These are phyloP conservation scores for Mycogone perniciosa DNA, from an alignment of 2,329 filamentous ascomycete species.

Conservation along the genomic window DNA sequence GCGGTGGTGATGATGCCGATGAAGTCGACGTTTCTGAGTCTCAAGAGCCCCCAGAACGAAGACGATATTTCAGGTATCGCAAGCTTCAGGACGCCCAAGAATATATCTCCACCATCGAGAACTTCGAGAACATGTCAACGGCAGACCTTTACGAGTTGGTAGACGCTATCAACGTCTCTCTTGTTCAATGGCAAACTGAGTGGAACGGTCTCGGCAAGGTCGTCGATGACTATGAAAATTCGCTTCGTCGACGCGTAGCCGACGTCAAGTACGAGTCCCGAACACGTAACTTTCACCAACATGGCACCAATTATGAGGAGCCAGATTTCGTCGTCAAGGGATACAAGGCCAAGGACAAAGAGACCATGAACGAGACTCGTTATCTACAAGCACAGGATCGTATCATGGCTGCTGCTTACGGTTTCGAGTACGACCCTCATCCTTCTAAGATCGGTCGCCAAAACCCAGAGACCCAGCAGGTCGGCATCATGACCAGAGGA, in stretches of 20 bases:
- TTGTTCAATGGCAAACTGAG: slow-evolving; percentile 50
- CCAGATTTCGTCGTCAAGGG: slow-evolving; percentile 51
- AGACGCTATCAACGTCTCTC: slow-evolving; percentile 37
- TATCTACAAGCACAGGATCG: slow-evolving; percentile 49
- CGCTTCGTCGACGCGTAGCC: slow-evolving; percentile 43
- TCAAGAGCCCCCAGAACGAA: slow-evolving; percentile 25
- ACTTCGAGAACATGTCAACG: slow-evolving; percentile 43
- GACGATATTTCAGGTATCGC: slow-evolving; percentile 37
- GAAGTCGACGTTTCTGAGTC: slow-evolving; percentile 31
- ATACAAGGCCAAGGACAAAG: slow-evolving; percentile 40
- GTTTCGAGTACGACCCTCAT: slow-evolving; percentile 55
- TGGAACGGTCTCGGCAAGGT: slow-evolving; percentile 44
- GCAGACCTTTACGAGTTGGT: slow-evolving; percentile 40
- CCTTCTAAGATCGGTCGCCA: slow-evolving; percentile 53
- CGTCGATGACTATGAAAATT: slow-evolving; percentile 53
- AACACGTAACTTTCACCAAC: slow-evolving; percentile 34
- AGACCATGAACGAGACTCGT: slow-evolving; percentile 37
- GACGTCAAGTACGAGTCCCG: slow-evolving; percentile 43
- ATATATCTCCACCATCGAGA: slow-evolving; percentile 42
- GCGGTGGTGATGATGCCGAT: slow-evolving; percentile 30
- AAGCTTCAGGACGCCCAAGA: slow-evolving; percentile 46
- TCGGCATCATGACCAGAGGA: slow-evolving; percentile 44
- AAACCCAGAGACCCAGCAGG: slow-evolving; percentile 48
- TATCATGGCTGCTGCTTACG: slow-evolving; percentile 53
- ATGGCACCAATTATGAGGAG: slow-evolving; percentile 39